Evolutionary conservation across 768 basidiomycete species (phyloP), one percentile per base, ranked within the genome.

Genomic region (Lactarius vividus): DNA sequence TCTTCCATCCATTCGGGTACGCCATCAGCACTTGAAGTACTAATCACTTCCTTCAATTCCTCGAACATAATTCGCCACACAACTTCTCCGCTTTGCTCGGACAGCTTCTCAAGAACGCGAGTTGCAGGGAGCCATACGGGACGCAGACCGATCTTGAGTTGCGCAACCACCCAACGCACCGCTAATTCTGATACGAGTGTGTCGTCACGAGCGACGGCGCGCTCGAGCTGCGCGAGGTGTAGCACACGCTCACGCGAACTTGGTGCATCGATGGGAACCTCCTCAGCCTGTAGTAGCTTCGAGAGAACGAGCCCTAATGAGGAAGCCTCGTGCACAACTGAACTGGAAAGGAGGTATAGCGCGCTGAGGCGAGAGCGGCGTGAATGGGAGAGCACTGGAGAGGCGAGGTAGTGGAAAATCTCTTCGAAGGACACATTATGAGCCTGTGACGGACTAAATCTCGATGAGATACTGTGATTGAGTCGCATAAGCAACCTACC

Each of bases 101-200:
- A 80, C 16, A 85, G 67, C 2, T 75, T 73, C 0, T 84, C 80
- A 6, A 97, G 75, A 0, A 91, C 88, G 13, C 83, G 82, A 15
- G 87, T 83, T 4, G 94, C 86, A 20, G 95, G 89, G 4, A 86
- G 84, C 91, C 96, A 99, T 18, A 97, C 73, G 0, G 97, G 97
- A 33, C 92, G 84, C 54, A 98, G 78, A 74, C 95, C 96, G 66
- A 98, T 90, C 78, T 98, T 98, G 60, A 98, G 80, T 74, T 97
- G 96, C 7, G 91, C 92, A 89, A 71, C 29, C 62, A 94, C 74
- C 90, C 93, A 95, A 49, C 87, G 76, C 7, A 82, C 78, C 64
- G 85, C 87, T 6, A 92, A 72, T 64, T 91, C 88, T 0, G 86
- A 85, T 20, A 84, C 84, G 44, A 80, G 72, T 44, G 80, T 79